phyloP scores from a whole-genome alignment of 1,139 yeast species.

The Tardiomyces blankii region DNA sequence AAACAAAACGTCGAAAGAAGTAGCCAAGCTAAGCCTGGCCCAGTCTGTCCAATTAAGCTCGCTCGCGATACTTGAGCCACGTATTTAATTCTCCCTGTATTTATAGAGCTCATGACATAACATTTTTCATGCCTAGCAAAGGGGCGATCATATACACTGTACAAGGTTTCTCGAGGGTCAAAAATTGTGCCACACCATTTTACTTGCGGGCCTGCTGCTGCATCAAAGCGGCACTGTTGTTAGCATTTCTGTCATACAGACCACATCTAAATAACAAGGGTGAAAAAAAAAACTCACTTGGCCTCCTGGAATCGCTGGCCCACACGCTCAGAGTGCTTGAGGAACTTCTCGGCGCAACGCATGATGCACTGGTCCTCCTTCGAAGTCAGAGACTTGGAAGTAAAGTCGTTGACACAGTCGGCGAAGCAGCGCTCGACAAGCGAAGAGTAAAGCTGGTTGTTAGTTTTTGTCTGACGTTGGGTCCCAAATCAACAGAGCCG shows the following conservation, averaged over 20 bases:
- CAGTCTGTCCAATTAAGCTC: too few species aligned
- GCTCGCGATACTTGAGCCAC: too few species aligned
- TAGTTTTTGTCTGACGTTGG: too few species aligned
- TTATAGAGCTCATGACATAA: too few species aligned
- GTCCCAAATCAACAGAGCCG: background rate
- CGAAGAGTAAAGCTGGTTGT: slow-evolving; percentile 62
- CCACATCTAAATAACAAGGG: background rate
- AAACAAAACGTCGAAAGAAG: background rate
- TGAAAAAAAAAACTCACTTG: slow-evolving; percentile 29
- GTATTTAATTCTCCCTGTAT: too few species aligned
- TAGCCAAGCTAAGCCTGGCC: too few species aligned
- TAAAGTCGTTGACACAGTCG: slow-evolving; percentile 97
- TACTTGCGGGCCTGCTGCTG: slow-evolving; percentile 13
- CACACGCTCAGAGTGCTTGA: slow-evolving; percentile 96
- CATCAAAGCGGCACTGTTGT: slow-evolving; percentile 17
- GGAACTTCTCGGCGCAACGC: slow-evolving; percentile 94
- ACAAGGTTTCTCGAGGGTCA: too few species aligned
- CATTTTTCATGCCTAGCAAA: too few species aligned
- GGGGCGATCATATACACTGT: too few species aligned
- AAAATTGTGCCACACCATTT: too few species aligned
- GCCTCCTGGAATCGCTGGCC: slow-evolving; percentile 99
- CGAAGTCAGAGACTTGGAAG: slow-evolving; percentile 73
- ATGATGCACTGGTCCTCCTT: slow-evolving; percentile 79
- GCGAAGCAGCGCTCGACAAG: slow-evolving; percentile 93
- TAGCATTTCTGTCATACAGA: slow-evolving; percentile 2